Conservation (phyloP, 495 filamentous ascomycete genomes). For the Xylaria longipes region DNA sequence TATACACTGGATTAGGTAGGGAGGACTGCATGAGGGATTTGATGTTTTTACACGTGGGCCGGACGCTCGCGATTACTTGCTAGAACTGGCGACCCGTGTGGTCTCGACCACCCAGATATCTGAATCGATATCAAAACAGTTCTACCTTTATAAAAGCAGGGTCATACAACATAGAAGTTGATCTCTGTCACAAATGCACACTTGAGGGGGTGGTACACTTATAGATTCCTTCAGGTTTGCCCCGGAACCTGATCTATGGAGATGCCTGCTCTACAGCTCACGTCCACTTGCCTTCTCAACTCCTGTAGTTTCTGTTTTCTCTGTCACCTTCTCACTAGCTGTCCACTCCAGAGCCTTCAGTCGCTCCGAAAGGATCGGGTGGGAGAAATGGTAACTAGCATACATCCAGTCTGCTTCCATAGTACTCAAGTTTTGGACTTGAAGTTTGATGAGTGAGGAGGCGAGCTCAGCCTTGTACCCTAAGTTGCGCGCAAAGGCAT, state of each 20-base stretch:
- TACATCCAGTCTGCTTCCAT: slow-evolving; percentile 99
- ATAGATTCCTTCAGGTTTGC: background rate
- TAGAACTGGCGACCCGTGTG: background rate
- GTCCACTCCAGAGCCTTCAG: slow-evolving; percentile 87
- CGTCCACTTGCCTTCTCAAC: slow-evolving; percentile 44
- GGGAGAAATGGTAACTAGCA: slow-evolving; percentile 96
- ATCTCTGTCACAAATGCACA: background rate
- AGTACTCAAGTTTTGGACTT: slow-evolving; percentile 95
- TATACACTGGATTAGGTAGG: background rate
- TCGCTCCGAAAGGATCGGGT: slow-evolving; percentile 93
- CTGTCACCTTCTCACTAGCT: slow-evolving; percentile 52
- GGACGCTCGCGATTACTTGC: background rate
- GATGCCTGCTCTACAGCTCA: slow-evolving; percentile 33
- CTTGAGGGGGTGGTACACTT: background rate
- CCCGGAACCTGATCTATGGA: background rate
- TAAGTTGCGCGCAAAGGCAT: slow-evolving; percentile 82
- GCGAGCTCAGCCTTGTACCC: slow-evolving; percentile 89
- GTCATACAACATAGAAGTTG: background rate
- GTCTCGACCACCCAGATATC: background rate
- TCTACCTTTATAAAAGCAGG: background rate
- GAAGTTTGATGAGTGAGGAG: slow-evolving; percentile 89
- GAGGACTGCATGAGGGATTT: background rate
- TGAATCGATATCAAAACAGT: no score
- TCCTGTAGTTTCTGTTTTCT: slow-evolving; percentile 39
- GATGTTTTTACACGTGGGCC: background rate